Conservation (phyloP, 2,329 filamentous ascomycete genomes). For the Stemphylium beticola region DNA sequence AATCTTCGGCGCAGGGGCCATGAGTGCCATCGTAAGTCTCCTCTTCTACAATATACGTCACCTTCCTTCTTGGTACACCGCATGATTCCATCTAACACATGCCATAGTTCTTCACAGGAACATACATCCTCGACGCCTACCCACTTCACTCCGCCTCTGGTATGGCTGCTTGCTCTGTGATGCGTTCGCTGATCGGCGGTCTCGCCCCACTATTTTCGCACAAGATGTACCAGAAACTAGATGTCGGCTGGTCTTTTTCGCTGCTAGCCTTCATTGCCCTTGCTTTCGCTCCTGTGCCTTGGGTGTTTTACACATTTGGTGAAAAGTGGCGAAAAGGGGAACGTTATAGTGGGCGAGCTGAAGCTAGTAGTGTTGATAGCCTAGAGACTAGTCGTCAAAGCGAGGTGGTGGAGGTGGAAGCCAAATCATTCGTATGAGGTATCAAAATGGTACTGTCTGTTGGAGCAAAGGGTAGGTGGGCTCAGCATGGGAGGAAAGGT, state of each 20-base stretch:
- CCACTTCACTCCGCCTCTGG: constrained; percentile 50
- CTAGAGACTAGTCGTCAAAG: no score
- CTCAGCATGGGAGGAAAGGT: neutral
- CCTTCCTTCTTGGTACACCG: neutral
- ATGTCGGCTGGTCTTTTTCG: constrained; percentile 64
- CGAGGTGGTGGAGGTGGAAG: no score
- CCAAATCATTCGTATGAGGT: no score
- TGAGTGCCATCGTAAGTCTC: constrained; percentile 3
- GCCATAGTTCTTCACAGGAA: constrained; percentile 40
- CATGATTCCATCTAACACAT: neutral
- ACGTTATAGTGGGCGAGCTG: neutral
- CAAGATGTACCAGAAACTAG: constrained; percentile 63
- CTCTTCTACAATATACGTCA: neutral
- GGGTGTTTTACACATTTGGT: constrained; percentile 52
- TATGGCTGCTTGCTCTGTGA: constrained; percentile 63
- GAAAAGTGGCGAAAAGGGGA: constrained; percentile 26
- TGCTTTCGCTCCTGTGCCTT: constrained; percentile 51
- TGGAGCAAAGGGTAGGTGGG: neutral
- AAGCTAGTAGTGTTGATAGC: neutral
- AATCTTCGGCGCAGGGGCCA: neutral
- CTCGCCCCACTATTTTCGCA: constrained; percentile 65
- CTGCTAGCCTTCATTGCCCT: constrained; percentile 59
- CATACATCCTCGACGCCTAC: constrained; percentile 69
- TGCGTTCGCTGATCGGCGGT: constrained; percentile 61
- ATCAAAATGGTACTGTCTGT: neutral